These are phyloP conservation scores for Daldinia concentrica DNA, from an alignment of 495 filamentous ascomycete species.

Conservation along the genomic window DNA sequence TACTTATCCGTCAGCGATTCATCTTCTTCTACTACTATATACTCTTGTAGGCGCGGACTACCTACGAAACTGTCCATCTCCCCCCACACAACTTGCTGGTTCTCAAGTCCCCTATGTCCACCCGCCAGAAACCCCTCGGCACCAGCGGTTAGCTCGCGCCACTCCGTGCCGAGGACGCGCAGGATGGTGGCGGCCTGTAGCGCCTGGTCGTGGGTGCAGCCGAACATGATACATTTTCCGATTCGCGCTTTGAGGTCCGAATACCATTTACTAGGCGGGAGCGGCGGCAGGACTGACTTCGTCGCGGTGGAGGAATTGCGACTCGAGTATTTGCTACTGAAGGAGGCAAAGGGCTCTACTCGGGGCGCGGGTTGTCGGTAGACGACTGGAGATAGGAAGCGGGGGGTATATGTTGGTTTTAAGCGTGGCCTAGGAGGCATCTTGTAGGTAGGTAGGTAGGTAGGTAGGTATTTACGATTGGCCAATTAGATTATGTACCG, in stretches of 20 bases:
- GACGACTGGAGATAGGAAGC: constrained; percentile 2
- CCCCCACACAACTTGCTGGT: constrained; percentile 85
- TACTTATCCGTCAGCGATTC: neutral
- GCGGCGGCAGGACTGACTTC: constrained; percentile 11
- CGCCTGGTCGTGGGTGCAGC: constrained; percentile 68
- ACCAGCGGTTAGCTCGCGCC: constrained; percentile 79
- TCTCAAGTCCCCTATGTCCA: constrained; percentile 69
- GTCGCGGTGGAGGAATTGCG: constrained; percentile 1
- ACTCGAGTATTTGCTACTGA: neutral
- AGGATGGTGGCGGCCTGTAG: constrained; percentile 69
- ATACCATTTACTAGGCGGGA: constrained; percentile 72
- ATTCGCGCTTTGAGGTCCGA: constrained; percentile 75
- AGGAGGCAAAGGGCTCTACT: neutral
- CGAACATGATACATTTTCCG: constrained; percentile 87
- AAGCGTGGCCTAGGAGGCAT: constrained; percentile 36
- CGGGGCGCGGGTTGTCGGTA: neutral
- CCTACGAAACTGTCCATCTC: constrained; percentile 77
- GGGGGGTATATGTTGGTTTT: constrained; percentile 6
- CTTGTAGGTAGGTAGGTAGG: neutral
- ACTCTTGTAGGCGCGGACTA: constrained; percentile 8
- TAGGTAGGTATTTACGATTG: neutral
- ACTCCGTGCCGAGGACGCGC: constrained; percentile 71
- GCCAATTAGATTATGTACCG: neutral
- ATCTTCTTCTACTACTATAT: neutral
- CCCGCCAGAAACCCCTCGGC: constrained; percentile 83